A percentile compares a stretch with the other conserved stretches of the same genome.
phyloP scores from a whole-genome alignment of 371 early-diverging fungal species.

The Mortierella polycephala region DNA sequence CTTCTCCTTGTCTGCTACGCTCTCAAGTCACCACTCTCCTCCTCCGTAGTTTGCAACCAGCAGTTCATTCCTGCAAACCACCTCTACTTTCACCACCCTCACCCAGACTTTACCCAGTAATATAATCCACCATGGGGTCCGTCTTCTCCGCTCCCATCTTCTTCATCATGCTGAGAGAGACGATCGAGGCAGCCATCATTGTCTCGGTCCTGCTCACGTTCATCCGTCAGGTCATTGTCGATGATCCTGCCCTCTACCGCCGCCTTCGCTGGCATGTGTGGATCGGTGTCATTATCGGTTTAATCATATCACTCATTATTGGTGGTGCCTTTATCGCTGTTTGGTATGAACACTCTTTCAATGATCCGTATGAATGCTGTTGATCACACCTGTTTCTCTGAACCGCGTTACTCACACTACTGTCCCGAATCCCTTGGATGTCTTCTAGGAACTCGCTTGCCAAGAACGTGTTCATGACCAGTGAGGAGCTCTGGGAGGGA shows the following conservation, averaged over 20 bases:
- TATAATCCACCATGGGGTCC: slow-evolving; percentile 36
- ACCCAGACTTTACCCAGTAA: background rate
- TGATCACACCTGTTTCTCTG: too few species aligned
- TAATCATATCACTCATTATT: slow-evolving; percentile 71
- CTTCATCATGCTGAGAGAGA: slow-evolving; percentile 87
- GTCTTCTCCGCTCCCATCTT: slow-evolving; percentile 81
- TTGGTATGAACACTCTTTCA: slow-evolving; percentile 59
- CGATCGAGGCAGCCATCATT: slow-evolving; percentile 86
- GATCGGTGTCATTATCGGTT: slow-evolving; percentile 70
- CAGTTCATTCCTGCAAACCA: background rate
- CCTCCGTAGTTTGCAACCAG: background rate
- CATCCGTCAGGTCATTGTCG: slow-evolving; percentile 60
- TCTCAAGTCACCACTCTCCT: background rate
- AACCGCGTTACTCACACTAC: slow-evolving; percentile 59
- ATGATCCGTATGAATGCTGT: too few species aligned
- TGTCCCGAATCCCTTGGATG: slow-evolving; percentile 41
- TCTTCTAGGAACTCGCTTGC: slow-evolving; percentile 44
- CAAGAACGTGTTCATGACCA: slow-evolving; percentile 44
- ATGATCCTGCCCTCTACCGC: slow-evolving; percentile 41
- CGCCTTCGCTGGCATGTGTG: slow-evolving; percentile 62
- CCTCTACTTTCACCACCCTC: background rate
- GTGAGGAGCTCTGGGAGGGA: slow-evolving; percentile 84
- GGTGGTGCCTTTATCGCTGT: slow-evolving; percentile 81
- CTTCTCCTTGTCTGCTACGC: slow-evolving; percentile 8
- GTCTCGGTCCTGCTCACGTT: slow-evolving; percentile 85